Evolutionary conservation across 495 filamentous ascomycete species (phyloP).

Genomic region (Jackrogersella multiformis): DNA sequence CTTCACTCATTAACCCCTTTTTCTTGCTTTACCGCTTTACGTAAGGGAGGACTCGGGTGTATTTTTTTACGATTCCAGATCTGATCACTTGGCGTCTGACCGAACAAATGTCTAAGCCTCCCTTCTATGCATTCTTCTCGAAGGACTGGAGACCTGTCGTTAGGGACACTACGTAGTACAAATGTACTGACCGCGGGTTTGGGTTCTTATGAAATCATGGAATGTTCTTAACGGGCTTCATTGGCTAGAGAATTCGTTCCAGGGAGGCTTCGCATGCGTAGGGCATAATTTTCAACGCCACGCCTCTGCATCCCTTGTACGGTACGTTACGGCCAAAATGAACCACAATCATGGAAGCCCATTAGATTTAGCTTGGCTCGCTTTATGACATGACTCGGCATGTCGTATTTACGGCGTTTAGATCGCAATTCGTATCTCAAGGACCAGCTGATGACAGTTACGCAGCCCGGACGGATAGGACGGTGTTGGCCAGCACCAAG

Average conservation of each 20-base stretch:
- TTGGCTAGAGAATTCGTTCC: neutral
- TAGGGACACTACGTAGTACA: neutral
- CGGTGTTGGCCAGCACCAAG: neutral
- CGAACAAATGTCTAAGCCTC: slow-evolving; percentile 39
- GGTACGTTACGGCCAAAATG: neutral
- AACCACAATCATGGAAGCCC: slow-evolving; percentile 6
- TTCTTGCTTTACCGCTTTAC: slow-evolving; percentile 28
- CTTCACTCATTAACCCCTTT: slow-evolving; percentile 21
- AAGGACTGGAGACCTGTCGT: slow-evolving; percentile 29
- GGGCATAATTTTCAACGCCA: neutral
- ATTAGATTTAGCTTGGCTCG: slow-evolving; percentile 9
- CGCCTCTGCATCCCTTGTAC: neutral
- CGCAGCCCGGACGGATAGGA: neutral
- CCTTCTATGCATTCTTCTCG: slow-evolving; percentile 40
- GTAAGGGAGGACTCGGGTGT: neutral
- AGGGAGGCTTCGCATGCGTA: neutral
- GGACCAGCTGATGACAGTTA: neutral
- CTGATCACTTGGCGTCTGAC: slow-evolving; percentile 32
- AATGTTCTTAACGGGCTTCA: neutral
- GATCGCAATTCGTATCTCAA: neutral
- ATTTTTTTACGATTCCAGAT: slow-evolving; percentile 14
- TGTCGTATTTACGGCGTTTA: slow-evolving; percentile 9
- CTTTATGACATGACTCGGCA: neutral
- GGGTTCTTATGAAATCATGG: neutral
- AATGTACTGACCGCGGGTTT: slow-evolving; percentile 16